phyloP scores from a whole-genome alignment of 2,329 filamentous ascomycete species.

The Mycogone perniciosa region DNA sequence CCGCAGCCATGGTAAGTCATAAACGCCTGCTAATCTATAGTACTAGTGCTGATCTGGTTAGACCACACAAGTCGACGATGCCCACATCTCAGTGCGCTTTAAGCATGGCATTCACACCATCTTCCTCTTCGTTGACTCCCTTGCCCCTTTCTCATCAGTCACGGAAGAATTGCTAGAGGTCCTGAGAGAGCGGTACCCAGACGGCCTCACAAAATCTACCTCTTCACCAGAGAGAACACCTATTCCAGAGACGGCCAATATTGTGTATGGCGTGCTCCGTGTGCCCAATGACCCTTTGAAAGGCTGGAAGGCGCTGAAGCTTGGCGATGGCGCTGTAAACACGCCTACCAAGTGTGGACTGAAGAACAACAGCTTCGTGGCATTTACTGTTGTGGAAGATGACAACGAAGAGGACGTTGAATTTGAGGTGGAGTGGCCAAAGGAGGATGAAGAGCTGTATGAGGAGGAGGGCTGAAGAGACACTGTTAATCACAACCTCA shows the following conservation, averaged over 20 bases:
- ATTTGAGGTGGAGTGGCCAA: conserved; percentile 43
- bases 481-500: background rate
- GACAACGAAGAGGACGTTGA: conserved; percentile 32
- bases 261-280: conserved; percentile 43
- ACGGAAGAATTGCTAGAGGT: conserved; percentile 52
- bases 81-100: conserved; percentile 61
- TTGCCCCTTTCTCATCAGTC: conserved; percentile 50
- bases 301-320: conserved; percentile 45
- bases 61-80: conserved; percentile 31
- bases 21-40: background rate
- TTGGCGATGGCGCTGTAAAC: conserved; percentile 28
- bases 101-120: conserved; percentile 68
- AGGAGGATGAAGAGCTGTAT: conserved; percentile 35
- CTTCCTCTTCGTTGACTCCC: conserved; percentile 57
- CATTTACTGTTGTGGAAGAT: conserved; percentile 41
- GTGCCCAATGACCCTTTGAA: conserved; percentile 37
- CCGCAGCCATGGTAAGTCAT: background rate
- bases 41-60: background rate
- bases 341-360: conserved; percentile 38
- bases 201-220: conserved; percentile 39
- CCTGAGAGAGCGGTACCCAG: conserved; percentile 51
- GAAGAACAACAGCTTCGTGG: conserved; percentile 42
- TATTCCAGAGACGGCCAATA: conserved; percentile 34
- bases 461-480: conserved; percentile 13
- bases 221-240: conserved; percentile 28